Evolutionary conservation across 192 early-diverging fungal species (phyloP), one percentile per base, ranked within the genome.

Genomic region (Tieghemiomyces parasiticus): DNA sequence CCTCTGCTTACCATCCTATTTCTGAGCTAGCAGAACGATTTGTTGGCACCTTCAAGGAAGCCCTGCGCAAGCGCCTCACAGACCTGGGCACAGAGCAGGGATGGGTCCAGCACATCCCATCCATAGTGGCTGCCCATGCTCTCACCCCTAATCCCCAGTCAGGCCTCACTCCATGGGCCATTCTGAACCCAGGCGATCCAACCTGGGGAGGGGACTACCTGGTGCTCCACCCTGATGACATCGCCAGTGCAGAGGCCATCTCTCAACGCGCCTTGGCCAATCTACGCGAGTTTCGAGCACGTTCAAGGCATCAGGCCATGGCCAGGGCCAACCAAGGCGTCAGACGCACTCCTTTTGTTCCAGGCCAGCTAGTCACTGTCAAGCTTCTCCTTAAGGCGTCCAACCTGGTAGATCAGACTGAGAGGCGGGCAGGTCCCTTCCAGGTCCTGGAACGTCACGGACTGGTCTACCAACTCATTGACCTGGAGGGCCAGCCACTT

Each of bases 1-100:
- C 64, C 0, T 35, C 60, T 0, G 24, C 52, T 0, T 68, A 68
- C 54, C 34, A 64, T 25, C 59, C 67, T 1, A 58, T 63, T 30
- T 53, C 64, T 1, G 52, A 70, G 33, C 24, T 63, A 22, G 68
- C 61, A n/a, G 61, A 70, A 30, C 22, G 46, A 2, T 60, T 56
- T 0, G 58, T 70, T 14, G 62, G 63, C 49, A 54, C 50, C 46
- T 62, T 70, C 52, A 65, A 65, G 53, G 56, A 30, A 0, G 53
- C 51, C 4, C 44, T 68, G 26, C 53, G 50, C 44, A 24, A 51
- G 28, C 46, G 38, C 31, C 47, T 66, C 52, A 19, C 26, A 0
- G 60, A 61, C 12, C 16, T 35, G 0, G 45, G 44, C 2, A 56
- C 31, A 19, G 38, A 1, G 19, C 16, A 3, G 16, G 60, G 61